Conservation (phyloP, 2,329 filamentous ascomycete species). For the Dactylonectria estremocensis region DNA sequence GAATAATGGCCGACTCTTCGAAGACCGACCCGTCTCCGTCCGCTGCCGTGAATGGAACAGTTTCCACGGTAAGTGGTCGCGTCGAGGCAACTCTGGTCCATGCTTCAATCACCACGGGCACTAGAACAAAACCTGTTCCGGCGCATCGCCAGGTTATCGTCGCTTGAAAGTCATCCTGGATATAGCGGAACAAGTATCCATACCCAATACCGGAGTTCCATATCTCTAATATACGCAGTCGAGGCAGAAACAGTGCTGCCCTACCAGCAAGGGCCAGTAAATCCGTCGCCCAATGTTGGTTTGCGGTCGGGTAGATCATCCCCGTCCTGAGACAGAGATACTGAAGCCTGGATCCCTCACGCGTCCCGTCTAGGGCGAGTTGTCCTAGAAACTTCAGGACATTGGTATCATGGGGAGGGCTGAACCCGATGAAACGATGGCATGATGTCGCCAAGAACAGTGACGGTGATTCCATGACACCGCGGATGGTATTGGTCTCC, state of each 20-base stretch:
- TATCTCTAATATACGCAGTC: constrained; percentile 27
- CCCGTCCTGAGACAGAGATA: neutral
- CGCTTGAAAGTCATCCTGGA: constrained; percentile 4
- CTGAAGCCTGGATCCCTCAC: constrained; percentile 19
- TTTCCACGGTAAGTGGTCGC: constrained; percentile 4
- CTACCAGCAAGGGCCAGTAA: neutral
- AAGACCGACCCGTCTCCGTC: neutral
- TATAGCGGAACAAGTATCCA: constrained; percentile 31
- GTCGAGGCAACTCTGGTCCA: constrained; percentile 14
- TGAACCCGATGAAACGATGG: constrained; percentile 25
- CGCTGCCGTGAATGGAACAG: constrained; percentile 8
- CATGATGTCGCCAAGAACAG: constrained; percentile 21
- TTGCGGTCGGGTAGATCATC: fast-evolving
- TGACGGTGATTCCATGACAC: neutral
- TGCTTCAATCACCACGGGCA: neutral
- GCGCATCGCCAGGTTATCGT: constrained; percentile 28
- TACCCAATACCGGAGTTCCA: constrained; percentile 2
- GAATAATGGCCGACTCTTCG: neutral
- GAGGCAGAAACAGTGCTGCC: constrained; percentile 21
- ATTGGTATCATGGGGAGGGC: neutral
- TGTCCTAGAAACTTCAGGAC: neutral
- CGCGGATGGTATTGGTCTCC: too few species aligned
- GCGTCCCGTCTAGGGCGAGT: neutral
- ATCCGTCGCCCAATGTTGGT: neutral
- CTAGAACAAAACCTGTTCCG: neutral